These are phyloP conservation scores for Chenopodium album DNA, from an alignment of 148 eudicot genomes.

Conservation along the genomic window DNA sequence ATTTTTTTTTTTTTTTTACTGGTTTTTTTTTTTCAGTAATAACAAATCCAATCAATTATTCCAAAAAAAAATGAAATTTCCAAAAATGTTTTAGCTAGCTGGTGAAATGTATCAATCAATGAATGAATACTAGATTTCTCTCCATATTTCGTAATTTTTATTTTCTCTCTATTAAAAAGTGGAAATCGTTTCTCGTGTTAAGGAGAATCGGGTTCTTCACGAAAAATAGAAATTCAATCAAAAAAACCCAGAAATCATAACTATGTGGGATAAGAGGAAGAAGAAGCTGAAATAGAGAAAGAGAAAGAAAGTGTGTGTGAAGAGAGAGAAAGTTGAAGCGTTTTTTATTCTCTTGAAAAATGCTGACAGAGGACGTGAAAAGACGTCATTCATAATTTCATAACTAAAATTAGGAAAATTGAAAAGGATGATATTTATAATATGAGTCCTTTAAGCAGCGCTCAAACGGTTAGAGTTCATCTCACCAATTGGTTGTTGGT, in stretches of 20 bases:
- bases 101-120: too few species aligned
- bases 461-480: too few species aligned
- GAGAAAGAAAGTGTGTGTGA: neutral
- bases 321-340: neutral
- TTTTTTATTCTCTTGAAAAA: neutral
- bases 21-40: neutral
- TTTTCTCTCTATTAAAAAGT: neutral
- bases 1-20: neutral
- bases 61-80: too few species aligned
- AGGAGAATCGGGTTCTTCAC: conserved; percentile 34
- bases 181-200: conserved; percentile 30
- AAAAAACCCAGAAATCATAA: too few species aligned
- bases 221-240: neutral
- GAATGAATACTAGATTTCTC: neutral
- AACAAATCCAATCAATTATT: neutral
- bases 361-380: neutral
- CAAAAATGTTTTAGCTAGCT: too few species aligned
- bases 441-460: too few species aligned
- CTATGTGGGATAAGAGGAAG: neutral
- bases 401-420: neutral
- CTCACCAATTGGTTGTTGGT: too few species aligned
- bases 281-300: neutral
- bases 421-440: too few species aligned
- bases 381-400: neutral
- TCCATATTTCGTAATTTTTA: neutral